Conservation (phyloP, 169 alveolate species). For the Plasmodium coatneyi region DNA sequence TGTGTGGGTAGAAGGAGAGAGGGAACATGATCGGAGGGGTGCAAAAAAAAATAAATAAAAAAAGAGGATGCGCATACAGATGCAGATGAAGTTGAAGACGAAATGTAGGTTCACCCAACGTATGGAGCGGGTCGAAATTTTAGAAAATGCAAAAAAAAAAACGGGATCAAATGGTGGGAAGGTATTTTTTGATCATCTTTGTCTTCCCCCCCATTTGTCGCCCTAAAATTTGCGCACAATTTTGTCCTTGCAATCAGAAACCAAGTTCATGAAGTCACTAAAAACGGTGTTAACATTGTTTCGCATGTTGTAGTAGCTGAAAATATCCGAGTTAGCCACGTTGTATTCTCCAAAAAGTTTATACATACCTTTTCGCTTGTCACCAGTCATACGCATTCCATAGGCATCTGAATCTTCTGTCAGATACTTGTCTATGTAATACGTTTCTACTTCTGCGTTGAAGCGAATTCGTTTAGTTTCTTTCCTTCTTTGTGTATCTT, state of each 20-base stretch:
- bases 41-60: constrained; percentile 1
- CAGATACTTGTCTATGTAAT: constrained; percentile 21
- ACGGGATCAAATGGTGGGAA: background rate
- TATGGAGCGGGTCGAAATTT: background rate
- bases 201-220: background rate
- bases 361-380: background rate
- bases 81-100: background rate
- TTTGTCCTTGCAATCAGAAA: constrained; percentile 29
- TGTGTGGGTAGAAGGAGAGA: background rate
- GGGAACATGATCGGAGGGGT: background rate
- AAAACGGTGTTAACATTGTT: constrained; percentile 25
- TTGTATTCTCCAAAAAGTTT: constrained; percentile 20
- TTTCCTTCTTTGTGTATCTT: background rate
- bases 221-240: background rate
- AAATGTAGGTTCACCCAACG: background rate
- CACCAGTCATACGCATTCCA: background rate
- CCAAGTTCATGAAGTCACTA: constrained; percentile 34
- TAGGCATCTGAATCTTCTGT: constrained; percentile 13
- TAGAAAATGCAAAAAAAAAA: background rate
- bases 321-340: constrained; percentile 19
- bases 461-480: constrained; percentile 30
- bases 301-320: constrained; percentile 54
- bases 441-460: constrained; percentile 46
- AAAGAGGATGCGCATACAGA: background rate
- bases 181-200: background rate